Evolutionary conservation across 208 protist genomes (phyloP), one percentile per base, ranked within the genome.

Genomic region (Trypanosoma avium): DNA sequence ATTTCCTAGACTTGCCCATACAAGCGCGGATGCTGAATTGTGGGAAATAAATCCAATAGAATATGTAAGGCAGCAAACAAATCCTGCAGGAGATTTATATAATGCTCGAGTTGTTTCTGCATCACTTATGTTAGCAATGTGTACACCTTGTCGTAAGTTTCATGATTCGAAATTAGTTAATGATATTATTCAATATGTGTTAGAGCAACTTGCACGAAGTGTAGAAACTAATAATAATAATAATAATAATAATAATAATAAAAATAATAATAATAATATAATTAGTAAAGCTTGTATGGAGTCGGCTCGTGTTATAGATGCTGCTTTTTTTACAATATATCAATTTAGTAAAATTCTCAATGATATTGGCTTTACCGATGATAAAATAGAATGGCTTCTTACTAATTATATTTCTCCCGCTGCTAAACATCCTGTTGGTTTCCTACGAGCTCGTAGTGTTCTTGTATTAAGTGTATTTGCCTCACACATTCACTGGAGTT

Each of bases 41-140:
- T 98, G 84, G 86, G 57, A 76, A 33, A 56, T 75, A 52, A 96
- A 98, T 73, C 93, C 93, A 26, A 79, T 92, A 48, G 94, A 98
- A 71, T 98, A 93, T 72, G 69, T 97, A 27, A 81, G 89, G 49
- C 84, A 82, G 73, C 89, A 95, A 72, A 84, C 79, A 46, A 93
- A 81, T 64, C 70, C 91, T 5, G 53, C 61, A 9, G 82, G 84
- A 19, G 86, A 96, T 64, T 63, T 97, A 10, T 97, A 82, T 64
- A 97, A 74, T 53, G 70, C 92, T 13, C 84, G 88, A 55, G 75
- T 93, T 1, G 81, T 87, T 4, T 84, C 88, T 4, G 71, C 76
- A 19, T 84, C 75, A 73, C 71, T 94, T 15, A 63, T 97, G 46
- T 61, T 96, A 15, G 69, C 82, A 29, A 58, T 97, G 6, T 76